Conservation (phyloP, 768 basidiomycete species). For the Xerocomus spinulosus region DNA sequence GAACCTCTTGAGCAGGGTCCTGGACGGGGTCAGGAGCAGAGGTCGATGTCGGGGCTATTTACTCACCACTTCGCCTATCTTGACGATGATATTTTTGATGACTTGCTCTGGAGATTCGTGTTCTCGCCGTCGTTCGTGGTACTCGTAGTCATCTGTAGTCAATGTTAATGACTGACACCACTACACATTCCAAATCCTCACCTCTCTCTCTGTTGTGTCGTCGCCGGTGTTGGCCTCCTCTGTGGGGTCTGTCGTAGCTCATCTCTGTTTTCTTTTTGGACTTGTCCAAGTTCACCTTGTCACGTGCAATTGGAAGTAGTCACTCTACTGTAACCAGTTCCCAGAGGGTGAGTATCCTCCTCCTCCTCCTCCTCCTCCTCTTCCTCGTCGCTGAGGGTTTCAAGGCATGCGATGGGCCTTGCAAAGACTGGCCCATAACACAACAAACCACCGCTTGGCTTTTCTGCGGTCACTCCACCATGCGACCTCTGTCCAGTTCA, state of each 20-base stretch:
- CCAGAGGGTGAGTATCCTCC: conserved; percentile 16
- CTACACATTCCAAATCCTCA: conserved; percentile 29
- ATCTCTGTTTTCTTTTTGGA: conserved; percentile 29
- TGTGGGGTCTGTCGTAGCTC: conserved; percentile 54
- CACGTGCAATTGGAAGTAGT: conserved; percentile 16
- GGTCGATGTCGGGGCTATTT: no score
- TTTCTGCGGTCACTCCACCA: neutral
- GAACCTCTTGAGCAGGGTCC: conserved; percentile 70
- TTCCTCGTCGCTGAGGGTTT: neutral
- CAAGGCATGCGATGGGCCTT: conserved; percentile 67
- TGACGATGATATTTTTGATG: conserved; percentile 61
- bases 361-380: neutral
- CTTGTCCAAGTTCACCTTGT: conserved; percentile 2
- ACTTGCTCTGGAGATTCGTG: conserved; percentile 72
- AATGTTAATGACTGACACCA: neutral
- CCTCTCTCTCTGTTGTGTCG: conserved; percentile 46
- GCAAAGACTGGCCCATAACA: conserved; percentile 47
- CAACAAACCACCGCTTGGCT: neutral
- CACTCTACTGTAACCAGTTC: no score
- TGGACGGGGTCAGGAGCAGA: conserved; percentile 24
- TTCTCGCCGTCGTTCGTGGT: conserved; percentile 61
- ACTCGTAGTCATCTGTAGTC: conserved; percentile 53
- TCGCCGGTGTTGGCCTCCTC: conserved; percentile 44
- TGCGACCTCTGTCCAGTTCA: neutral
- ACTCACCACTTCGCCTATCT: conserved; percentile 79